Evolutionary conservation across 2,329 filamentous ascomycete genomes (phyloP), one percentile per base, ranked within the genome.

Genomic region (Talaromyces islandicus): DNA sequence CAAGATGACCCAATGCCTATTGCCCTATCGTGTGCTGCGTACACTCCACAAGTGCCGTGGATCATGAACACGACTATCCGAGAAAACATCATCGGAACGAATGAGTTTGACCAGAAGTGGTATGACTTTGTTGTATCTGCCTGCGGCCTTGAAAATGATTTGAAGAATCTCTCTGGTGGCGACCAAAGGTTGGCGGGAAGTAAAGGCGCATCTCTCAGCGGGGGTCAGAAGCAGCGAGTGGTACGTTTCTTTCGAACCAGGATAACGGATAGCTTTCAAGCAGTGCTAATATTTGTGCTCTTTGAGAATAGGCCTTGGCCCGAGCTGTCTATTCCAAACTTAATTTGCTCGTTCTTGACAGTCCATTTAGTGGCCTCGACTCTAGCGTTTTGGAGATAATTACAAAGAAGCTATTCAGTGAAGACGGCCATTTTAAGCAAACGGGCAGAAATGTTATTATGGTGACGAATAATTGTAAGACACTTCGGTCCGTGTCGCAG

Each of bases 151-250:
- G 67, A 69, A 11, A 67, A 71, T 46, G 78, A 80, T 64, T 68
- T 80, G 24, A 63, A 66, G 30, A 71, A 74, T 41, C 66, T 79
- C 32, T 71, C 75, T n/a, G 63, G 68, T 7, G 74, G 76, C 0
- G 77, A 78, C 56, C 70, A 76, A 53, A 81, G 80, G n/a, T 64
- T 77, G 25, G 77, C 81, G 59, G 81, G 80, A n/a, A 81, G 77
- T 64, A 78, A 79, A 64, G 81, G 81, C 38, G 75, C 80, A 59
- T 73, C 77, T n/a, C 72, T 83, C 29, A 83, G 80, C 67, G 81
- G 81, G 25, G 81, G 81, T 3, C 81, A 83, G 63, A 81, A 77
- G 62, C 79, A 82, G 62, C 56, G 71, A 17, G 27, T 59, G 56
- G 56, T 58, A 19, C 1, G 48, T 27, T 11, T 50, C 19, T 25